These are phyloP conservation scores for Hyaloscypha bicolor DNA, from an alignment of 495 filamentous ascomycete genomes.

Conservation along the genomic window DNA sequence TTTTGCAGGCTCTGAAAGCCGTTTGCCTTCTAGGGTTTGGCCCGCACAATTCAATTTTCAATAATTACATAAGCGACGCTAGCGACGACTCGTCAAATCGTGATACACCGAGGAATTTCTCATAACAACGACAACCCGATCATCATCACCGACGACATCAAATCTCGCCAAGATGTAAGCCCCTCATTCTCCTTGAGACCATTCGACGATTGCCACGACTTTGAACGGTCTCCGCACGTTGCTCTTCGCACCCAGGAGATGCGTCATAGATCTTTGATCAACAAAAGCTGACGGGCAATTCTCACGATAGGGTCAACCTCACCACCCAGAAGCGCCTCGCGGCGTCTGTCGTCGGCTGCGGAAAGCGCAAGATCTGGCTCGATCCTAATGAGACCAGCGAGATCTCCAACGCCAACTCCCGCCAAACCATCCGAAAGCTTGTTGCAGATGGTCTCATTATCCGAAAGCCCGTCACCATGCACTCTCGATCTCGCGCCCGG, in stretches of 20 bases:
- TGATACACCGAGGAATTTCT: constrained; percentile 15
- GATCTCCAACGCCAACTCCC: constrained; percentile 99
- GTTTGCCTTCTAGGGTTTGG: no score
- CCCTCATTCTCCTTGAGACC: constrained; percentile 13
- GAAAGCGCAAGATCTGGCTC: constrained; percentile 99
- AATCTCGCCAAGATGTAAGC: constrained; percentile 59
- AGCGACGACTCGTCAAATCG: constrained; percentile 5
- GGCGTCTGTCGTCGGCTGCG: constrained; percentile 95
- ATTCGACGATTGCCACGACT: background rate
- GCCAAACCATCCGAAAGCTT: constrained; percentile 99
- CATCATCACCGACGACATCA: constrained; percentile 45
- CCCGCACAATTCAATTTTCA: no score
- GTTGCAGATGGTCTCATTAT: constrained; percentile 99
- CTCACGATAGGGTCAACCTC: constrained; percentile 87
- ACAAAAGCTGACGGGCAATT: constrained; percentile 25
- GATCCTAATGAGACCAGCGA: constrained; percentile 99
- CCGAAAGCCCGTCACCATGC: constrained; percentile 99
- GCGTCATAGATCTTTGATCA: constrained; percentile 26
- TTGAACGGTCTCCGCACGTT: background rate
- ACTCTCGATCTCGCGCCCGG: constrained; percentile 94
- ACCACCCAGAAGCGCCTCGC: constrained; percentile 99
- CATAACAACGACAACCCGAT: constrained; percentile 45
- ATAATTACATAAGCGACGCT: background rate
- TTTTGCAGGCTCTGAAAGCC: no score
- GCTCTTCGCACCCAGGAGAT: background rate